Conservation (phyloP, 2,329 filamentous ascomycete genomes). For the Alternaria tenuissima region DNA sequence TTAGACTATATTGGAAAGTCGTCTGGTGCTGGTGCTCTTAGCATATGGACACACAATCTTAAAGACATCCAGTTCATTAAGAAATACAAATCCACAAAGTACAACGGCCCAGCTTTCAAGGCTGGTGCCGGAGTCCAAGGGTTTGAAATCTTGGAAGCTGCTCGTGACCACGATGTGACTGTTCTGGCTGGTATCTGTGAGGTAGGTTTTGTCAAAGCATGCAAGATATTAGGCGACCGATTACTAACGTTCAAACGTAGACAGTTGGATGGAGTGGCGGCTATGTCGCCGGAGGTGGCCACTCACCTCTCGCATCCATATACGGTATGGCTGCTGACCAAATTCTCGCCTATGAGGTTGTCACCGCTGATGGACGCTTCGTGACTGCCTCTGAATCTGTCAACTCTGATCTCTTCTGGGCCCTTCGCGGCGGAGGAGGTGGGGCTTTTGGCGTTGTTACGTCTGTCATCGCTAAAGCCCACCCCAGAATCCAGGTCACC, state of each 20-base stretch:
- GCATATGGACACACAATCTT: conserved; percentile 43
- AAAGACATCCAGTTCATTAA: conserved; percentile 25
- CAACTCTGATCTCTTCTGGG: conserved; percentile 28
- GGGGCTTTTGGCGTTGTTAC: conserved; percentile 32
- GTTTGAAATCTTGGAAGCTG: conserved; percentile 30
- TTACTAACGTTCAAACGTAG: conserved; percentile 14
- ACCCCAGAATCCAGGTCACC: conserved; percentile 30
- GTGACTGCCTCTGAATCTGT: conserved; percentile 28
- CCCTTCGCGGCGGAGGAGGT: conserved; percentile 30
- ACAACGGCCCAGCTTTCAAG: conserved; percentile 34
- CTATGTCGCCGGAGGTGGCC: conserved; percentile 31
- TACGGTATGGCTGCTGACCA: conserved; percentile 40
- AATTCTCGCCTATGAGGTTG: conserved; percentile 34
- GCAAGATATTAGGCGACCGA: not conserved
- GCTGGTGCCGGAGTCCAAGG: conserved; percentile 37
- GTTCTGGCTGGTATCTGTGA: conserved; percentile 21
- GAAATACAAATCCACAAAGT: conserved; percentile 20
- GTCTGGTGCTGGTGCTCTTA: conserved; percentile 33
- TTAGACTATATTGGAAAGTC: conserved; percentile 30
- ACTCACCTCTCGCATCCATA: conserved; percentile 23
- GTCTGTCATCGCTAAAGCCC: conserved; percentile 25
- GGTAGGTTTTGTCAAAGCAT: conserved; percentile 30
- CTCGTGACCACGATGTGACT: conserved; percentile 35
- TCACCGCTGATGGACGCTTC: conserved; percentile 33
- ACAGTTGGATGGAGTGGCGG: conserved; percentile 36